Evolutionary conservation across 2,329 filamentous ascomycete genomes (phyloP), one percentile per base, ranked within the genome.

Genomic region (Colletotrichum tanaceti): DNA sequence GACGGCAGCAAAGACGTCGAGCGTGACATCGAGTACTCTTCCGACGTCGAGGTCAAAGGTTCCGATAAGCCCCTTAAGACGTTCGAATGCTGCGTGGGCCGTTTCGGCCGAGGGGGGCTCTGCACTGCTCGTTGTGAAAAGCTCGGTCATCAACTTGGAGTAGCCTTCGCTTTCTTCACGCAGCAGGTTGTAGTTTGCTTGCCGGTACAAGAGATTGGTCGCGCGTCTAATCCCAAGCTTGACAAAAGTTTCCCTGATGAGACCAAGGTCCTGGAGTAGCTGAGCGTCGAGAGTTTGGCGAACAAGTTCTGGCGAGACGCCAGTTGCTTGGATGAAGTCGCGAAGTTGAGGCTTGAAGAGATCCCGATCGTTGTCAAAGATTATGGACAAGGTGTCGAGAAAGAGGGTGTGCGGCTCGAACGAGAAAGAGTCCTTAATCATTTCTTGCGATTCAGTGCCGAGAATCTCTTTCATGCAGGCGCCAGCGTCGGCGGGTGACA

Each of bases 1-100:
- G 0, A 97, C 91, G 14, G 94, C 93, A 1, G 96, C 96, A 76
- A 97, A 97, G 39, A 98, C 94, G 76, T 99, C 96, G 20, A 99
- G 86, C 0, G 94, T 97, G 24, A 98, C 93, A 77, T 99, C 96
- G 13, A 99, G 86, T 5, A 97, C 95, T 75, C 97, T 89, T 57
- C 96, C 97, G 44, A 98, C 96, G 77, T 99, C 96, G 71, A 99
- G 86, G 79, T 99, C 95, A 76, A 99, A 99, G 9, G 96, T 96
- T 65, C 96, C 96, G 72, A 99, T 97, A 74, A 99, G 87, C 18
- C 93, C 95, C 79, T 97, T 98, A 71, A 99, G 91, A 71, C 91
- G 90, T 77, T 98, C 93, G 74, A 97, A 98, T 0, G 94, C 94
- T 74, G 94, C 91, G 73, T 92, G 90, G 2, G 95, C 93, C 43